Evolutionary conservation across 306 rosid species (phyloP).

Genomic region (Coriaria nepalensis): DNA sequence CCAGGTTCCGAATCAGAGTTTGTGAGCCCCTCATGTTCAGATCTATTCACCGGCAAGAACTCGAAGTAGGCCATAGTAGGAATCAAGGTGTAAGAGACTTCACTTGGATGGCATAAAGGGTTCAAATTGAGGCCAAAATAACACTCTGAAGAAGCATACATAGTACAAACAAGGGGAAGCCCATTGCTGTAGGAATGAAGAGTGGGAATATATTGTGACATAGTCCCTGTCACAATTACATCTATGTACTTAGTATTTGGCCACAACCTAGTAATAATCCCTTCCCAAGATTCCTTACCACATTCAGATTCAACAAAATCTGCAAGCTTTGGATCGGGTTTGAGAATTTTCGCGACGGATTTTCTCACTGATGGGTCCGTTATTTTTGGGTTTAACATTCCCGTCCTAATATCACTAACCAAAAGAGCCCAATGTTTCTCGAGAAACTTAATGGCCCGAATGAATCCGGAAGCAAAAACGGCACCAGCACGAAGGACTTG

Average conservation of each 20-base stretch:
- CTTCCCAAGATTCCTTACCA: constrained; percentile 32
- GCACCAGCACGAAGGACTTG: constrained; percentile 53
- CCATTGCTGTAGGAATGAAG: constrained; percentile 41
- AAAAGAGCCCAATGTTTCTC: constrained; percentile 36
- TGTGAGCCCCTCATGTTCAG: constrained; percentile 1
- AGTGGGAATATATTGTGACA: constrained; percentile 48
- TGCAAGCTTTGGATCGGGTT: constrained; percentile 38
- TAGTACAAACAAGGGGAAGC: constrained; percentile 46
- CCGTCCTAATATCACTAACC: constrained; percentile 33
- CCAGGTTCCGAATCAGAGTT: constrained; percentile 14
- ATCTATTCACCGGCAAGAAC: constrained; percentile 35
- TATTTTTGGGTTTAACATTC: constrained; percentile 25
- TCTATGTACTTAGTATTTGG: constrained; percentile 51
- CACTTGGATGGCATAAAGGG: constrained; percentile 44
- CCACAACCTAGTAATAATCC: constrained; percentile 45
- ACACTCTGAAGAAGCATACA: constrained; percentile 62
- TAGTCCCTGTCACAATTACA: constrained; percentile 58
- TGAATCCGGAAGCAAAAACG: constrained; percentile 58
- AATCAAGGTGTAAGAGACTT: constrained; percentile 44
- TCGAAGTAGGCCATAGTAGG: constrained; percentile 61
- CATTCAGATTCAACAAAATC: constrained; percentile 32
- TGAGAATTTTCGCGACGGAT: constrained; percentile 29
- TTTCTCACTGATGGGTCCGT: constrained; percentile 29
- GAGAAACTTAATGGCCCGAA: constrained; percentile 44
- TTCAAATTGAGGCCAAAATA: constrained; percentile 47